Evolutionary conservation across 495 filamentous ascomycete genomes (phyloP), one percentile per base, ranked within the genome.

Genomic region (Penicillium bovifimosum): DNA sequence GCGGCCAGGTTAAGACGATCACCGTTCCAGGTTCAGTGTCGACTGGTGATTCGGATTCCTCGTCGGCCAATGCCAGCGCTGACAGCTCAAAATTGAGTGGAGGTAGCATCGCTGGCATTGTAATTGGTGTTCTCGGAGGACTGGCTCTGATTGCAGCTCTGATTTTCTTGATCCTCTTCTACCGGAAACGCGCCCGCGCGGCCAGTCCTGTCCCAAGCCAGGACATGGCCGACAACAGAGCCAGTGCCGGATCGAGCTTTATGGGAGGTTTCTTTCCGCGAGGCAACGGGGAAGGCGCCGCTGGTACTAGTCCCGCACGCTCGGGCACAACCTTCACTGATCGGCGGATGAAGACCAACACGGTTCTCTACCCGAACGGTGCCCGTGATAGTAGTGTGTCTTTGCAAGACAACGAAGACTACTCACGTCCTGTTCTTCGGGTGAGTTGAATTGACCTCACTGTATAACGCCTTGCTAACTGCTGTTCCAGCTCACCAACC

Each of bases 381-480:
- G 69, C 68, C 33, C 76, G 75, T 16, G 64, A 75, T 41, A 82
- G 78, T 58, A 69, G 72, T 29, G 61, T 71, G 17, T 80, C 78
- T 34, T 73, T 82, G 29, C 73, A 76, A 43, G 79, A 82, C 46
- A 76, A 81, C 41, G 75, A 77, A 58, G 79, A 82, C 56, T 82
- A 82, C 61, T 80, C 78, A 31, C 71, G 79, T 35, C 79, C 76
- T 39, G 79, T 81, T 45, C 65, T 81, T 55, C 71, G 77, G 9
- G 78, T 81, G 58, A 68, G 77, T 72, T 9, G 16, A 11, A 24
- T 26, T 3, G 9, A 27, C 4, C 18, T 8, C 29, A 29, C 16
- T 9, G 9, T 4, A 24, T 24, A 24, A 26, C 28, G 38, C 17
- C 28, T 33, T 46, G 45, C 69, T 73, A 60, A 73, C 55, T 6